Evolutionary conservation across 2,329 filamentous ascomycete genomes (phyloP).

Genomic region (Aspergillus arachidicola): DNA sequence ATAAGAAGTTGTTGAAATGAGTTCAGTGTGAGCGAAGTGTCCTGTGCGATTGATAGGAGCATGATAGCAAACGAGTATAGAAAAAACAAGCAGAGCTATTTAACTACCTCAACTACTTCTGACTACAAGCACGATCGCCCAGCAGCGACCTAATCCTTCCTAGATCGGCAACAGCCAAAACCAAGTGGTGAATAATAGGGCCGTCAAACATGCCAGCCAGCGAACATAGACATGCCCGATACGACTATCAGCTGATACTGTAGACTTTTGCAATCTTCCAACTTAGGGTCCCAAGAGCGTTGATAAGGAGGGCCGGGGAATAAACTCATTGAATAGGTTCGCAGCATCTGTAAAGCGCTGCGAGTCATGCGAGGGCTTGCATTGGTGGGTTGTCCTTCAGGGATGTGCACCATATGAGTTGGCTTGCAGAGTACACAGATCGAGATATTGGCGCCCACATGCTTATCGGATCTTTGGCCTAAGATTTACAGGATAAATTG

Average conservation of each 20-base stretch:
- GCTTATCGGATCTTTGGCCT: background rate
- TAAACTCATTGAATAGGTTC: background rate
- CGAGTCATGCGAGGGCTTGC: background rate
- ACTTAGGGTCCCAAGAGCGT: background rate
- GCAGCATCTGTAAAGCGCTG: background rate
- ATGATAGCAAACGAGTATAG: too few relatives aligned
- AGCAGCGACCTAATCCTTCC: background rate
- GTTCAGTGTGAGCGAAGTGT: too few relatives aligned
- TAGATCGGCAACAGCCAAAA: background rate
- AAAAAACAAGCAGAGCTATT: background rate
- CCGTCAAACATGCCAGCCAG: background rate
- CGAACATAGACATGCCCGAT: background rate
- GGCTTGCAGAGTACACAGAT: background rate
- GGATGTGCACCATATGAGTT: background rate
- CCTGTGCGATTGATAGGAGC: too few relatives aligned
- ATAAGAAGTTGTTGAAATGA: too few relatives aligned
- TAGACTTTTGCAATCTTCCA: background rate
- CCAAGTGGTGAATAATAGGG: background rate
- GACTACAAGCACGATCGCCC: too few relatives aligned
- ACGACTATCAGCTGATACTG: background rate
- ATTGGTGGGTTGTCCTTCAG: background rate
- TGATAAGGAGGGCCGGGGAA: background rate
- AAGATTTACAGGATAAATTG: background rate
- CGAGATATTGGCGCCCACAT: background rate
- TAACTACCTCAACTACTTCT: background rate